phyloP scores from a whole-genome alignment of 495 filamentous ascomycete genomes.

The Hamigera avellanea region DNA sequence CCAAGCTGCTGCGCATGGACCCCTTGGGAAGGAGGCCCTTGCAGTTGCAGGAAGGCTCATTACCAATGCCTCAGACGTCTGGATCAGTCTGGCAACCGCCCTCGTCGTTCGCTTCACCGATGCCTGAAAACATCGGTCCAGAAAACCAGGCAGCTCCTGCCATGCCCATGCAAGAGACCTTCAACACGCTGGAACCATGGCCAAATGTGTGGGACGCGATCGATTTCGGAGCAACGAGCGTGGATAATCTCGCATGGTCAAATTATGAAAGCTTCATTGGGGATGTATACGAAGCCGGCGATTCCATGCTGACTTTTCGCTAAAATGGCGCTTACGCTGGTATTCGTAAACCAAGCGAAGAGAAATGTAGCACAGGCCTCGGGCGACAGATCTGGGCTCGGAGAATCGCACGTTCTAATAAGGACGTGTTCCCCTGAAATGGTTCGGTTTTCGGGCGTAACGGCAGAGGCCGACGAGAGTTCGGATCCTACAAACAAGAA shows the following conservation, averaged over 20 bases:
- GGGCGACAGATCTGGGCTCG: too few relatives aligned
- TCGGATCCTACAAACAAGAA: too few relatives aligned
- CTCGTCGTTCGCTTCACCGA: background rate
- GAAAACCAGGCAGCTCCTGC: constrained; percentile 1
- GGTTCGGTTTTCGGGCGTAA: too few relatives aligned
- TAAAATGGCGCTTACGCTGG: too few relatives aligned
- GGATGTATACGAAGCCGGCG: constrained; percentile 17
- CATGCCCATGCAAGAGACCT: too few relatives aligned
- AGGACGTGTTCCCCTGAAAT: too few relatives aligned
- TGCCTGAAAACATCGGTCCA: background rate
- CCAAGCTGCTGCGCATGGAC: constrained; percentile 6
- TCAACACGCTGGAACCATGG: constrained; percentile 11
- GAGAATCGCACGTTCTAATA: too few relatives aligned
- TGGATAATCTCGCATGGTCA: constrained; percentile 17
- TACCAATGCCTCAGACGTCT: background rate
- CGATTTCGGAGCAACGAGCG: constrained; percentile 8
- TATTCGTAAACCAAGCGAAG: too few relatives aligned
- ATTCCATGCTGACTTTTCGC: constrained; percentile 15
- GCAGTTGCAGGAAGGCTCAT: too few relatives aligned
- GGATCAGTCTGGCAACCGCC: background rate
- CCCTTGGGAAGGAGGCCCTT: too few relatives aligned
- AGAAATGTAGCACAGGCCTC: too few relatives aligned
- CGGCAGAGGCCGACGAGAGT: too few relatives aligned
- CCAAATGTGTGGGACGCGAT: constrained; percentile 23
- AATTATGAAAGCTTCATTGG: constrained; percentile 25